Evolutionary conservation across 805 yeast species (phyloP).

Genomic region (Candida stauntonica): DNA sequence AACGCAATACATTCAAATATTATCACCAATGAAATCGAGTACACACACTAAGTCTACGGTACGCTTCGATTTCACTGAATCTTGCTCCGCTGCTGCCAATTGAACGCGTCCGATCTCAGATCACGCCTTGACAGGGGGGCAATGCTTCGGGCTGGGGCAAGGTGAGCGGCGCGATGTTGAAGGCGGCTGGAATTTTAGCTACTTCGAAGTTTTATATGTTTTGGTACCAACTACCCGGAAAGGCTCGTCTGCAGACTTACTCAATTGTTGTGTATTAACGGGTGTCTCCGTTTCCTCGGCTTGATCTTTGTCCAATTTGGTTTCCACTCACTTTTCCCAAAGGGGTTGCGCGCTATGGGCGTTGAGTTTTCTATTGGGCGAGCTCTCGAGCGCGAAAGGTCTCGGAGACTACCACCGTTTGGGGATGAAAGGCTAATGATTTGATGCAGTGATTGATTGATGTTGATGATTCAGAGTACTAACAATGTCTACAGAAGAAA

Average conservation of each 20-base stretch:
- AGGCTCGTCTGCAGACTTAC: no score
- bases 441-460: background rate
- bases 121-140: slow-evolving; percentile 1
- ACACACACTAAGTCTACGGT: background rate
- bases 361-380: slow-evolving; percentile 1
- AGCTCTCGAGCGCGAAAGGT: slow-evolving; percentile 1
- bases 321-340: background rate
- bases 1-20: background rate
- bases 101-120: slow-evolving; percentile 1
- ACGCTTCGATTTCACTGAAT: background rate
- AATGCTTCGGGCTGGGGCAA: background rate
- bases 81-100: background rate
- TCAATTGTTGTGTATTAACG: background rate
- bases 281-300: background rate
- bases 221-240: no score
- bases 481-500: slow-evolving; percentile 15
- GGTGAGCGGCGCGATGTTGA: background rate
- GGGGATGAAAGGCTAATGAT: background rate
- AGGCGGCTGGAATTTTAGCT: background rate
- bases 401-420: background rate
- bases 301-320: background rate
- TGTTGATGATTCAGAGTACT: slow-evolving; percentile 4
- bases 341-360: background rate
- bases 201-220: no score
- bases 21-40: background rate